Conservation (phyloP, 2,329 filamentous ascomycete species). For the Ophiocordyceps robertsii region DNA sequence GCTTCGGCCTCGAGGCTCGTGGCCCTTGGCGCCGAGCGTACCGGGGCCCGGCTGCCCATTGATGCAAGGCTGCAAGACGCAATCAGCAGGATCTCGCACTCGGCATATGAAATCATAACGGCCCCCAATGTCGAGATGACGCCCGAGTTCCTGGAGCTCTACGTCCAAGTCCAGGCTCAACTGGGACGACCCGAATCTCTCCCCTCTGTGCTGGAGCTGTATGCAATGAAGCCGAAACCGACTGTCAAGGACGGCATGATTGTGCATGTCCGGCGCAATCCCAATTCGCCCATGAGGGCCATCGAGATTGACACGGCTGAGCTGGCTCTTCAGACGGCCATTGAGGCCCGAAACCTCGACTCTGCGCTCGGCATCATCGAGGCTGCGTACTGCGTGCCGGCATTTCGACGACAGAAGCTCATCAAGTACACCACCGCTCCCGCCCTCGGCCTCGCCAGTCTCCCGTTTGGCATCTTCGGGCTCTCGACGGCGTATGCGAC, state of each 20-base stretch:
- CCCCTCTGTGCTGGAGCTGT: constrained; percentile 68
- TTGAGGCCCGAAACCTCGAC: constrained; percentile 63
- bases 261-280: constrained; percentile 47
- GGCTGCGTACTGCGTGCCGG: constrained; percentile 50
- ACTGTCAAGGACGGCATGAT: constrained; percentile 44
- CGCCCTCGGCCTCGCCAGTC: constrained; percentile 37
- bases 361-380: constrained; percentile 67
- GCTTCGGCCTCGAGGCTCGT: constrained; percentile 42
- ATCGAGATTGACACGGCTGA: constrained; percentile 59
- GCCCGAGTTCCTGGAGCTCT: constrained; percentile 54
- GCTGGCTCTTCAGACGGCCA: constrained; percentile 64
- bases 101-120: constrained; percentile 56
- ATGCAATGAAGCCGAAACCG: constrained; percentile 69
- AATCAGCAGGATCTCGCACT: constrained; percentile 38
- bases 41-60: constrained; percentile 16
- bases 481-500: constrained; percentile 41
- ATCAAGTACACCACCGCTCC: constrained; percentile 51
- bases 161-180: constrained; percentile 62
- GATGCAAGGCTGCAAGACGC: constrained; percentile 26
- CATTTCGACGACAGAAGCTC: constrained; percentile 55
- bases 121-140: constrained; percentile 73
- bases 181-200: constrained; percentile 64
- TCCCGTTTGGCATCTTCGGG: constrained; percentile 57
- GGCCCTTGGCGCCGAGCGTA: constrained; percentile 24
- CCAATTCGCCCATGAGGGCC: constrained; percentile 56